These are phyloP conservation scores for Alliaria petiolata DNA, from an alignment of 345 rosid species.

Conservation along the genomic window DNA sequence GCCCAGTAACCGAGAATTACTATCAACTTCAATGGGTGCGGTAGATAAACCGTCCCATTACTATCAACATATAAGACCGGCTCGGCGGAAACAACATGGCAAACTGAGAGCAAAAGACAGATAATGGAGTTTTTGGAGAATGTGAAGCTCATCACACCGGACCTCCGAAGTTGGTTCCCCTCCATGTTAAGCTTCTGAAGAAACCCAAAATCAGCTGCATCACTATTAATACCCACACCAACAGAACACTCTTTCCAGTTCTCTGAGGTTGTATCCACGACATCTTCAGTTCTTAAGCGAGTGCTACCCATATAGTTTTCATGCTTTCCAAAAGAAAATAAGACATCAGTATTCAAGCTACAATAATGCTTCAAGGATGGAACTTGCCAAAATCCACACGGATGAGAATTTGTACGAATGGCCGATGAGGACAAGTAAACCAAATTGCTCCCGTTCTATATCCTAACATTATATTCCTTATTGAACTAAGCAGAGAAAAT, in stretches of 20 bases:
- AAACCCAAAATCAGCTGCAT: slow-evolving; percentile 95
- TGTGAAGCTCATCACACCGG: too few relatives aligned
- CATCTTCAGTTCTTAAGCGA: slow-evolving; percentile 50
- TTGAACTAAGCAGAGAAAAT: neutral
- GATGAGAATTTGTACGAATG: neutral
- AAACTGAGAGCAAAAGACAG: too few relatives aligned
- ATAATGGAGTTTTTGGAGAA: too few relatives aligned
- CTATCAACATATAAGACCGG: too few relatives aligned
- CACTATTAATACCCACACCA: slow-evolving; percentile 93
- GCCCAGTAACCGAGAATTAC: too few relatives aligned
- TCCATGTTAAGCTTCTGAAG: too few relatives aligned
- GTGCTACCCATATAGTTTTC: slow-evolving; percentile 37
- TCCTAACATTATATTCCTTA: neutral
- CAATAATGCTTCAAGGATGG: slow-evolving; percentile 23
- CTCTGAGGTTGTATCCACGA: slow-evolving; percentile 44
- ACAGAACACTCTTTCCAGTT: slow-evolving; percentile 71
- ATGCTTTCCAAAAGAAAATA: slow-evolving; percentile 13
- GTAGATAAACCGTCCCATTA: too few relatives aligned
- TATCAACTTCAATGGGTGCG: too few relatives aligned
- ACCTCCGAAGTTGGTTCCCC: too few relatives aligned
- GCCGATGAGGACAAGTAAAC: neutral
- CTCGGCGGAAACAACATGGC: too few relatives aligned
- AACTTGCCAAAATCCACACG: neutral
- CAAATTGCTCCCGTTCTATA: neutral
- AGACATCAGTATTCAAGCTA: slow-evolving; percentile 3